Evolutionary conservation across 352 stramenopile genomes (phyloP), one percentile per base, ranked within the genome.

Genomic region (Phytopythium aichiense): DNA sequence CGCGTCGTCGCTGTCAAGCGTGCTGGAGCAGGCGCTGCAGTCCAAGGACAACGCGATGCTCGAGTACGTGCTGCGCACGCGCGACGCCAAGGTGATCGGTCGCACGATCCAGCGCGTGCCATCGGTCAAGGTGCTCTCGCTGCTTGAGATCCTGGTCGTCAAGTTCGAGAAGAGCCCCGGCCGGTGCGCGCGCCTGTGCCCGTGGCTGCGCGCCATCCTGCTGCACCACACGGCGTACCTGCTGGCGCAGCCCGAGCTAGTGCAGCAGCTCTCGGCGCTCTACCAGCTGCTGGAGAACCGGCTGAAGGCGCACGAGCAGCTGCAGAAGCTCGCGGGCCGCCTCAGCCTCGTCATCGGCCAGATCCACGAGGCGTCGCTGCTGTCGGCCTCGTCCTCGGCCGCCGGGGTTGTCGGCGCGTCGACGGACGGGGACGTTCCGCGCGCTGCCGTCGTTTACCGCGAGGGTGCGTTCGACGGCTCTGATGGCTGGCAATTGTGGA

Each of bases 21-120:
- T 95, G 38, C 67, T 95, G 13, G 84, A 93, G 64, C 87, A 95
- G 67, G 84, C 87, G 22, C 68, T 95, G 40, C 84, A 95, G 69
- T 84, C 87, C 40, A 90, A 91, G 61, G 87, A 95, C 81, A 94
- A 94, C 50, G 84, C 84, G 38, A 84, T 94, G 61, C 68, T 95
- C 12, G 87, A 95, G 71, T 91, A 94, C 65, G 90, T 81, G 63
- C 64, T 95, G 56, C 79, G 84, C 50, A 88, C 81, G 42, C 83
- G 81, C 46, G 87, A 95, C 63, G 45, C 60, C 38, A 95, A 95
- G 68, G 78, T 90, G 31, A 84, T 95, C 35, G 65, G 63, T 25
- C 80, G 84, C 51, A 95, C 87, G 57, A 87, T 92, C 61, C 79
- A 84, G 65, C 84, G 84, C 38, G 82, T 95, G 46, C 69, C 83